Base-by-base conservation (phyloP, 352 stramenopile species). In the Peronospora tabacina region DNA sequence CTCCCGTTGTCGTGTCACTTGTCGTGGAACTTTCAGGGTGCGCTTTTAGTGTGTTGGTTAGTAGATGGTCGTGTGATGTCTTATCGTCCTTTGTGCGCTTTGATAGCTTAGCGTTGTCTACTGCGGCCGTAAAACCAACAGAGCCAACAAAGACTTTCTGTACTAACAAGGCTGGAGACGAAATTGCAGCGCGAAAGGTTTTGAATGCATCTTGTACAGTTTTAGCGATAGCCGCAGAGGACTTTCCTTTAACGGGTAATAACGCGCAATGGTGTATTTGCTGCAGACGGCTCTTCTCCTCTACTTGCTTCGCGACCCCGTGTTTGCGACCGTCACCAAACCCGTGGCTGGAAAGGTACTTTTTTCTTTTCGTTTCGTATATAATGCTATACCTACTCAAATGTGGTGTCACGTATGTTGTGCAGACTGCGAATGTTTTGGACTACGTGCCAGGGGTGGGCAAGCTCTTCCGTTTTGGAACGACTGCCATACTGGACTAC, bases 281-380 rank as follows among this genome's bases (percentile, higher is more conserved):
- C n/a, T 60, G 12, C 53, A 92, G 82, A 88, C 90, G 77, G 72
- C 72, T 37, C 61, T 93, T 33, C 64, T 93, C 26, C 66, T 93
- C 6, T 93, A 93, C 47, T 66, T 93, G 52, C 75, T 93, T 19
- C 79, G 82, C 39, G 81, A 93, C 40, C 82, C 82, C 6, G 61
- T 90, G 29, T 93, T 83, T 45, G 69, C 55, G 0, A 73, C 58
- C 4, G 67, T 87, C 45, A 93, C 82, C 9, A 81, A 83, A 47
- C 82, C 79, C 20, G 73, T 52, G 15, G 68, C 66, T 16, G 70
- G 79, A 60, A 82, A 87, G 63, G 69, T 90, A 66, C 19, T 34
- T 24, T 8, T 9, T 38, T 15, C 30, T 36, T 3, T 12, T 29
- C 3, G n/a, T 22, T 22, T 42, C 13, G 6, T 34, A 6, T 26